These are phyloP conservation scores for Suillus luteus DNA, from an alignment of 768 basidiomycete species.

Conservation along the genomic window DNA sequence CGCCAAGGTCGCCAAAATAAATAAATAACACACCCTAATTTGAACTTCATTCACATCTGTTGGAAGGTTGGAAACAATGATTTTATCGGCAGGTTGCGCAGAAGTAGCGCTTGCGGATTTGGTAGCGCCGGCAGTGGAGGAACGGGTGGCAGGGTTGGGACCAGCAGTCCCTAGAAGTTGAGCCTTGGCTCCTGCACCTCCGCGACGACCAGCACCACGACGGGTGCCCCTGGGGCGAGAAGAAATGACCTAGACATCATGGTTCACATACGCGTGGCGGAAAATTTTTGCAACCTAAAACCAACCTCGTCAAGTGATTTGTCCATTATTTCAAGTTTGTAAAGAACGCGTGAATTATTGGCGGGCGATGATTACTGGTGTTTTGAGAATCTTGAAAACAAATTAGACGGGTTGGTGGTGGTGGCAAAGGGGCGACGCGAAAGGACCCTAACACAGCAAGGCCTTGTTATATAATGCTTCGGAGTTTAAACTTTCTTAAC, in stretches of 20 bases:
- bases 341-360: conserved; percentile 6
- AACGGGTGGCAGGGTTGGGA: conserved; percentile 51
- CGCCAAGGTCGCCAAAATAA: conserved; percentile 1
- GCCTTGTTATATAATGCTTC: conserved; percentile 27
- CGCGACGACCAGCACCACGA: conserved; percentile 47
- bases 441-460: conserved; percentile 7
- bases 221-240: conserved; percentile 51
- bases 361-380: background rate
- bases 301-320: conserved; percentile 82
- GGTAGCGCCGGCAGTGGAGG: conserved; percentile 47
- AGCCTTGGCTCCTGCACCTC: conserved; percentile 44
- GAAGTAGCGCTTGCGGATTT: conserved; percentile 43
- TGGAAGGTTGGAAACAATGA: conserved; percentile 95
- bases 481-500: conserved; percentile 22
- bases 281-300: conserved; percentile 21
- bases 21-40: conserved; percentile 65
- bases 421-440: conserved; percentile 31
- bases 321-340: conserved; percentile 53
- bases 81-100: conserved; percentile 69
- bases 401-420: conserved; percentile 24
- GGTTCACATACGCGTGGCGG: conserved; percentile 23
- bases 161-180: conserved; percentile 62
- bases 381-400: conserved; percentile 8
- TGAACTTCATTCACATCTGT: conserved; percentile 90
- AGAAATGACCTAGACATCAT: conserved; percentile 61